phyloP scores from a whole-genome alignment of 257 asterid species.

The Solanum microdontum region DNA sequence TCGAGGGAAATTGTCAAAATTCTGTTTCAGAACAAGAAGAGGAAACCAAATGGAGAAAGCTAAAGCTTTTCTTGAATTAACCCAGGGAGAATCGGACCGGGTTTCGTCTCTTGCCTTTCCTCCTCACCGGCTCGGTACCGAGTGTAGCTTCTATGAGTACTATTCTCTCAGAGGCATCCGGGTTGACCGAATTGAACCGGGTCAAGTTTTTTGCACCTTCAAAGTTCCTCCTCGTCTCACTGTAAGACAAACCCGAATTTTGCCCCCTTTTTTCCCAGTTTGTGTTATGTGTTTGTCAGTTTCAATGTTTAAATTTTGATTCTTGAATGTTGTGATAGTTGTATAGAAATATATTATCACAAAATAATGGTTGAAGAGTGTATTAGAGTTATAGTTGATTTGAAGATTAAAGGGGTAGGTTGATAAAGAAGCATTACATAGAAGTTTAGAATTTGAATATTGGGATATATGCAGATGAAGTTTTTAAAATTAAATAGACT shows the following conservation, averaged over 20 bases:
- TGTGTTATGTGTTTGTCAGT: not conserved
- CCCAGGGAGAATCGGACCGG: slow-evolving; percentile 25
- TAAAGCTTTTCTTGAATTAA: slow-evolving; percentile 20
- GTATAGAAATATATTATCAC: not conserved
- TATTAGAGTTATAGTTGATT: not conserved
- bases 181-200: slow-evolving; percentile 46
- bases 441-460: not conserved
- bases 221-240: slow-evolving; percentile 72
- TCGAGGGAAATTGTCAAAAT: not conserved
- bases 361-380: not conserved
- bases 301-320: not conserved
- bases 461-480: not conserved
- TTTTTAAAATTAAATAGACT: not conserved
- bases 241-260: slow-evolving; percentile 16
- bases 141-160: slow-evolving; percentile 59
- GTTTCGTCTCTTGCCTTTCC: slow-evolving; percentile 35
- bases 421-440: not conserved
- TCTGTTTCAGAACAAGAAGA: not conserved
- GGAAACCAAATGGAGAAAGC: slow-evolving; percentile 36
- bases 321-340: not conserved
- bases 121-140: slow-evolving; percentile 27
- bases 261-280: not conserved
- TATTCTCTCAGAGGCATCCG: slow-evolving; percentile 48
- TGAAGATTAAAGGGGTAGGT: not conserved
- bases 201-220: slow-evolving; percentile 45